Evolutionary conservation across 805 yeast genomes (phyloP).

Genomic region (Zygotorulaspora chibaensis): DNA sequence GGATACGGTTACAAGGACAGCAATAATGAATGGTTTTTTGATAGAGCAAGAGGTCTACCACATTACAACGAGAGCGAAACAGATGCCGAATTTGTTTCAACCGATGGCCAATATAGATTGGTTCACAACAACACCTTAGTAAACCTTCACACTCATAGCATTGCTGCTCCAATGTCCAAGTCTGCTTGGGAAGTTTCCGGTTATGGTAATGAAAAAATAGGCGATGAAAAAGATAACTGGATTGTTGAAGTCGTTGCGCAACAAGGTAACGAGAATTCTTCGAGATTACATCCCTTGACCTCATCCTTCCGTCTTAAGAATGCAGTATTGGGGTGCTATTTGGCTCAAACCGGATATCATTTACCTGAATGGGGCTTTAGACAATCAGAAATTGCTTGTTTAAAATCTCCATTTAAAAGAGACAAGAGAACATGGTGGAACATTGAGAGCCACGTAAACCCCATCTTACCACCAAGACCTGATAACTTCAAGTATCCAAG

Average conservation of each 20-base stretch:
- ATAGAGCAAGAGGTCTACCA: conserved; percentile 47
- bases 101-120: conserved; percentile 68
- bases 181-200: conserved; percentile 80
- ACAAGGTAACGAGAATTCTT: conserved; percentile 45
- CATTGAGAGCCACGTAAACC: conserved; percentile 65
- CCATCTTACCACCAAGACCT: conserved; percentile 52
- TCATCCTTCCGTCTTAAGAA: conserved; percentile 67
- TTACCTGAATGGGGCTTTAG: conserved; percentile 83
- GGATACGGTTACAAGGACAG: conserved; percentile 85
- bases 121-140: conserved; percentile 67
- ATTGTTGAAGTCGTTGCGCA: conserved; percentile 74
- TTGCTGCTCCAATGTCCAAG: conserved; percentile 69
- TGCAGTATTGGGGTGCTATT: conserved; percentile 62
- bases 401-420: conserved; percentile 56
- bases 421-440: conserved; percentile 92
- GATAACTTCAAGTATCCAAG: conserved; percentile 49
- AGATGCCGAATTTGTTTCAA: conserved; percentile 40
- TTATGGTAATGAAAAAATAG: conserved; percentile 66
- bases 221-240: conserved; percentile 90
- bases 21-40: conserved; percentile 78
- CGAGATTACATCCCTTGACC: conserved; percentile 67
- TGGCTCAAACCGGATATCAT: conserved; percentile 65
- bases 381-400: conserved; percentile 75
- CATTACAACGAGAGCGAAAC: conserved; percentile 30
- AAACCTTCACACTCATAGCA: conserved; percentile 77